These are phyloP conservation scores for Naganishia liquefaciens DNA, from an alignment of 1,284 basidiomycete genomes.

Conservation along the genomic window DNA sequence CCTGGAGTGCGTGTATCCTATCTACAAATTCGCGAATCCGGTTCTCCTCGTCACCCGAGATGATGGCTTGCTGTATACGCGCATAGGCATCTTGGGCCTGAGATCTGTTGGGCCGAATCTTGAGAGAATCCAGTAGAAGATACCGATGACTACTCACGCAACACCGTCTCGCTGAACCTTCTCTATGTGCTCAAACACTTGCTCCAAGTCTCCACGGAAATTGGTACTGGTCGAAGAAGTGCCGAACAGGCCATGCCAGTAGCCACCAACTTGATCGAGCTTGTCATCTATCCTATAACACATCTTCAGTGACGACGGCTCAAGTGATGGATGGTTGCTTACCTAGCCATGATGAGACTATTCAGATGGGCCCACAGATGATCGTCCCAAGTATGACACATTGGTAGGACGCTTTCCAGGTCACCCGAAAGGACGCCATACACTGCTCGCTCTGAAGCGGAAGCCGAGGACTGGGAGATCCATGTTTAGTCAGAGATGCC, in stretches of 20 bases:
- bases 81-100: constrained; percentile 74
- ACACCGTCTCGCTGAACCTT: constrained; percentile 43
- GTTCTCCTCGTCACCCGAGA: constrained; percentile 61
- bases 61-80: constrained; percentile 72
- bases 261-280: constrained; percentile 50
- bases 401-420: constrained; percentile 68
- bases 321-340: background rate
- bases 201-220: constrained; percentile 46
- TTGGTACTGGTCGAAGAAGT: constrained; percentile 37
- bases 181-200: constrained; percentile 49
- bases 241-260: constrained; percentile 47
- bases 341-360: constrained; percentile 70
- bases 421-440: constrained; percentile 89
- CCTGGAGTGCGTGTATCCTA: constrained; percentile 18
- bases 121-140: background rate
- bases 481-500: constrained; percentile 14
- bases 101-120: constrained; percentile 58
- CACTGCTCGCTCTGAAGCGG: constrained; percentile 74
- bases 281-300: constrained; percentile 43
- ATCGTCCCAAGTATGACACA: constrained; percentile 90
- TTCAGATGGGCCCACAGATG: constrained; percentile 90
- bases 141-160: constrained; percentile 40
- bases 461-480: constrained; percentile 62
- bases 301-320: background rate
- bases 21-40: constrained; percentile 23